Percentiles rank a stretch among this genome's conserved stretches.
phyloP scores from a whole-genome alignment of 208 protist genomes.

The Wallacemonas rigidus region DNA sequence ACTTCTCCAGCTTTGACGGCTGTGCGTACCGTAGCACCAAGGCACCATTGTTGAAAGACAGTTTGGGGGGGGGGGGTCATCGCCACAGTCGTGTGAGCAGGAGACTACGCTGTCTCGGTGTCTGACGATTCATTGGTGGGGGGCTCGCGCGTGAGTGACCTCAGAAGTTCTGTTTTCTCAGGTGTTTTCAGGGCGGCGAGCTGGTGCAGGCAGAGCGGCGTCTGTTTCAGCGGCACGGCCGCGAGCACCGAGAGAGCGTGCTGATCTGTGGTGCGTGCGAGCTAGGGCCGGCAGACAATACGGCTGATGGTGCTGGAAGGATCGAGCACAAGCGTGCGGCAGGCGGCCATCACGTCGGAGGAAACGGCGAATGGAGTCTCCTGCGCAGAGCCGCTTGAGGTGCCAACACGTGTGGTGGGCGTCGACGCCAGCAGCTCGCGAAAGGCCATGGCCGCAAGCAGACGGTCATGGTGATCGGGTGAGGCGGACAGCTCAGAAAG shows the following conservation, averaged over 20 bases:
- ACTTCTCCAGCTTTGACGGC: background rate
- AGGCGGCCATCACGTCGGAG: background rate
- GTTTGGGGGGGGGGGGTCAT: background rate
- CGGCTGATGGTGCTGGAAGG: constrained; percentile 8
- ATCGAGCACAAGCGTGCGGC: constrained; percentile 19
- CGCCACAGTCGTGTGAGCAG: background rate
- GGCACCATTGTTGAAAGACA: background rate
- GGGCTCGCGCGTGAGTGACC: background rate
- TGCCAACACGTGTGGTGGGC: background rate
- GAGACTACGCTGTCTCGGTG: background rate
- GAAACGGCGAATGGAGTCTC: too few species aligned
- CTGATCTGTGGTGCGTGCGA: background rate
- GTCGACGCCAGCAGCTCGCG: constrained; percentile 18
- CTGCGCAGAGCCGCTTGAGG: too few species aligned
- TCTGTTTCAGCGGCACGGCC: background rate
- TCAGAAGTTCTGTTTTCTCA: background rate
- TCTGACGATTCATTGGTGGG: background rate
- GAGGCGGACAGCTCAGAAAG: constrained; percentile 2
- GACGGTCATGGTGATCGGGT: constrained; percentile 18
- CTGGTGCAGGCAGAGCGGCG: background rate
- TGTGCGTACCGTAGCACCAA: background rate
- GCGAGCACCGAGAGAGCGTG: background rate
- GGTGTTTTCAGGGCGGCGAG: background rate
- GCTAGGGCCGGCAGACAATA: background rate
- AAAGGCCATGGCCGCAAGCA: constrained; percentile 29